Percentiles rank a stretch among this genome's conserved stretches.
Conservation (phyloP, 1,284 basidiomycete genomes). For the Exsudoporus floridanus region DNA sequence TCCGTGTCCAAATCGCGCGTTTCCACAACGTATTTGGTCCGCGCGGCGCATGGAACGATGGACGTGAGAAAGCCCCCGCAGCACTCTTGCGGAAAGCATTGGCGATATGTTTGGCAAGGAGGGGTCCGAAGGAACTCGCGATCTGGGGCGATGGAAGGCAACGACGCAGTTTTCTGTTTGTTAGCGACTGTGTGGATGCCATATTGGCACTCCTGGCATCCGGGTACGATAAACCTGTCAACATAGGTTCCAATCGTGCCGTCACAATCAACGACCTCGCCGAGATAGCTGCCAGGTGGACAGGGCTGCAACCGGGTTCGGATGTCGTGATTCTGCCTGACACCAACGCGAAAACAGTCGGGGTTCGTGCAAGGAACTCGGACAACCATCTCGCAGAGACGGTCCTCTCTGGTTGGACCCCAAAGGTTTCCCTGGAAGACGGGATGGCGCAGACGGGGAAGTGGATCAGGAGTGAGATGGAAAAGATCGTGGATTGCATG, state of each 20-base stretch:
- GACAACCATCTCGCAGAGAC: slow-evolving; percentile 43
- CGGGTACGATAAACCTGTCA: slow-evolving; percentile 39
- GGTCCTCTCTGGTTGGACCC: slow-evolving; percentile 44
- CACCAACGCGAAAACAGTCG: slow-evolving; percentile 38
- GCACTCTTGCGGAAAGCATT: slow-evolving; percentile 55
- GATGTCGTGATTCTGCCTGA: slow-evolving; percentile 35
- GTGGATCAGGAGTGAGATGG: slow-evolving; percentile 49
- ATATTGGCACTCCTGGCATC: slow-evolving; percentile 45
- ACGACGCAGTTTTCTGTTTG: slow-evolving; percentile 55
- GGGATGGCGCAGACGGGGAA: slow-evolving; percentile 46
- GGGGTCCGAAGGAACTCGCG: slow-evolving; percentile 37
- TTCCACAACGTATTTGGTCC: slow-evolving; percentile 64
- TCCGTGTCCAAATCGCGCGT: slow-evolving; percentile 49
- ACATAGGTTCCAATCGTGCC: slow-evolving; percentile 52
- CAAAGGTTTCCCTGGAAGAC: slow-evolving; percentile 40
- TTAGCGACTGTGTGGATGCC: slow-evolving; percentile 52
- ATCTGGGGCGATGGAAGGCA: slow-evolving; percentile 59
- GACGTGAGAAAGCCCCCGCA: slow-evolving; percentile 59
- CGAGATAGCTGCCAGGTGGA: slow-evolving; percentile 38
- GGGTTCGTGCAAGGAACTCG: slow-evolving; percentile 53
- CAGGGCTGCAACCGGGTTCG: slow-evolving; percentile 31
- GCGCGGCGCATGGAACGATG: slow-evolving; percentile 50
- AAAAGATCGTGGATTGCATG: slow-evolving; percentile 18
- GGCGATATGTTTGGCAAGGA: slow-evolving; percentile 26
- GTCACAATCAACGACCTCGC: slow-evolving; percentile 48